Conservation (phyloP, 805 yeast species). For the Metschnikowia henanensis region DNA sequence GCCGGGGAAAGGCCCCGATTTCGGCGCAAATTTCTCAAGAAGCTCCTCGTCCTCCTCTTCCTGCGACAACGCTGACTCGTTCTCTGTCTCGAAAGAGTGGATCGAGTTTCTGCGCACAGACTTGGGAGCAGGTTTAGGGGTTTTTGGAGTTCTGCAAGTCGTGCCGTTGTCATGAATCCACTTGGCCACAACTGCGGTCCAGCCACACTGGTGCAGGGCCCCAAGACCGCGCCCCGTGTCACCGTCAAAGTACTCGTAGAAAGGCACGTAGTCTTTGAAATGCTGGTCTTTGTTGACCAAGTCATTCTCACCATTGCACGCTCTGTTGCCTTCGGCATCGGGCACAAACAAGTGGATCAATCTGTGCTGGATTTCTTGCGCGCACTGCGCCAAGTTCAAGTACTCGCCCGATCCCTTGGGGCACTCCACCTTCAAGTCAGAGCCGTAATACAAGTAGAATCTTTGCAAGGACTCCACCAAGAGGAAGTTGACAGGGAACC, state of each 20-base stretch:
- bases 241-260: constrained; percentile 89
- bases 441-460: constrained; percentile 85
- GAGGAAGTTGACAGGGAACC: constrained; percentile 92
- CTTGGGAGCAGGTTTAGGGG: constrained; percentile 19
- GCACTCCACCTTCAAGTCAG: constrained; percentile 80
- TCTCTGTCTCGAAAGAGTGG: constrained; percentile 21
- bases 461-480: constrained; percentile 85
- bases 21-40: constrained; percentile 44
- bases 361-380: constrained; percentile 86
- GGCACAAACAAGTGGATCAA: constrained; percentile 74
- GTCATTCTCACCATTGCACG: constrained; percentile 72
- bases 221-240: constrained; percentile 95
- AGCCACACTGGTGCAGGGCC: constrained; percentile 92
- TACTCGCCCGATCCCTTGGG: constrained; percentile 81
- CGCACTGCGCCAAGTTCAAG: constrained; percentile 82
- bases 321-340: constrained; percentile 64
- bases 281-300: constrained; percentile 57
- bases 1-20: constrained; percentile 50
- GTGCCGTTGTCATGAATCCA: constrained; percentile 88
- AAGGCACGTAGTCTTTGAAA: constrained; percentile 75
- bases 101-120: constrained; percentile 29
- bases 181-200: constrained; percentile 93
- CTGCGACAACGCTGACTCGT: constrained; percentile 18
- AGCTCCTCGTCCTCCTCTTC: constrained; percentile 28
- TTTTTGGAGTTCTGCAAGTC: constrained; percentile 53